These are phyloP conservation scores for Boletus rex-veris DNA, from an alignment of 768 basidiomycete species.

Conservation along the genomic window DNA sequence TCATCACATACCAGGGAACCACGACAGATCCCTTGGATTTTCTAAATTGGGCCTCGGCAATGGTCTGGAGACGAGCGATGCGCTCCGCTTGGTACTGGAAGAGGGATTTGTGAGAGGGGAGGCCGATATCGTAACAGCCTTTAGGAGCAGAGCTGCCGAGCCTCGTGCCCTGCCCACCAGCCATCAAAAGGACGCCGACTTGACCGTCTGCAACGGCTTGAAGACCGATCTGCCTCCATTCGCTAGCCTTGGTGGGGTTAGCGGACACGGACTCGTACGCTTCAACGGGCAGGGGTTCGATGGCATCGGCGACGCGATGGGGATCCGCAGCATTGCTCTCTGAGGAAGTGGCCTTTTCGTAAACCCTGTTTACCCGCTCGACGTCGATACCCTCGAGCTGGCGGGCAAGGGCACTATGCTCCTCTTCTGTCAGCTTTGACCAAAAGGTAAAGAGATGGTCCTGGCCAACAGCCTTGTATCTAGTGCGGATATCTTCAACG, in stretches of 20 bases:
- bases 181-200: constrained; percentile 96
- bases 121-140: constrained; percentile 95
- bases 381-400: constrained; percentile 85
- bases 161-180: constrained; percentile 95
- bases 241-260: constrained; percentile 50
- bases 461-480: constrained; percentile 80
- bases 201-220: constrained; percentile 75
- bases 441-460: constrained; percentile 89
- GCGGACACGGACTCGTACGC: constrained; percentile 63
- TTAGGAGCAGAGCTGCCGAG: constrained; percentile 91
- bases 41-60: constrained; percentile 58
- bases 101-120: constrained; percentile 89
- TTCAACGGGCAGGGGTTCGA: constrained; percentile 79
- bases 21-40: constrained; percentile 60
- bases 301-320: constrained; percentile 43
- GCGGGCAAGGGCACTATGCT: constrained; percentile 57
- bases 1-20: constrained; percentile 99
- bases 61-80: constrained; percentile 74
- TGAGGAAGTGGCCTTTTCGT: constrained; percentile 65
- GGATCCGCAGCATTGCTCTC: constrained; percentile 52
- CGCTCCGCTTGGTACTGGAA: constrained; percentile 99
- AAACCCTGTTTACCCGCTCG: constrained; percentile 88
- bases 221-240: constrained; percentile 80
- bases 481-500: constrained; percentile 51
- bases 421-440: constrained; percentile 59